Percentiles rank a stretch among this genome's conserved stretches.
Evolutionary conservation across 495 filamentous ascomycete species (phyloP).

Genomic region (Neurospora hispaniola): DNA sequence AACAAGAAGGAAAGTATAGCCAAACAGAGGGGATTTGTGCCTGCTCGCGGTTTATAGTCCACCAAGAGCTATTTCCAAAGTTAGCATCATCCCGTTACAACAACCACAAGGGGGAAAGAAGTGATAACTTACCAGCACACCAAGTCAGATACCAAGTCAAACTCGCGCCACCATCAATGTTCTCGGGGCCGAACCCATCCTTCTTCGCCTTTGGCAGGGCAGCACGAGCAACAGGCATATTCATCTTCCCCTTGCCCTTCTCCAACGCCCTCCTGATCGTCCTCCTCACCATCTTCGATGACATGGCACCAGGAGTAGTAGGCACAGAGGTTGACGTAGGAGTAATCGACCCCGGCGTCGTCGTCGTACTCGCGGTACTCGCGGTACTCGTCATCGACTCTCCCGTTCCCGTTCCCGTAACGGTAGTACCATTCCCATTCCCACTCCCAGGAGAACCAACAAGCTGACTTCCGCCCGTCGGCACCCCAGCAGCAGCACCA

Average conservation of each 20-base stretch:
- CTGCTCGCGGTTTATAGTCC: not conserved
- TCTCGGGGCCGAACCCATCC: not conserved
- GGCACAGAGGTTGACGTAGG: not conserved
- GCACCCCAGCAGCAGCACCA: not conserved
- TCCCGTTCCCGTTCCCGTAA: not conserved
- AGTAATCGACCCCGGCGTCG: not conserved
- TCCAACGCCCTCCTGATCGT: not conserved
- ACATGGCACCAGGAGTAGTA: no score
- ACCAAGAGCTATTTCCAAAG: not conserved
- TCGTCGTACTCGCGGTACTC: not conserved
- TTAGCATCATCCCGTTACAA: not conserved
- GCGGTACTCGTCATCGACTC: not conserved
- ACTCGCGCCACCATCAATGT: slow-evolving; percentile 66
- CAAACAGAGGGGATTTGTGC: no score
- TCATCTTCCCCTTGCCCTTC: slow-evolving; percentile 4
- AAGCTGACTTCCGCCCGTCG: not conserved
- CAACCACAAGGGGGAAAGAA: not conserved
- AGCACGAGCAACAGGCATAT: not conserved
- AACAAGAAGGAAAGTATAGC: not conserved
- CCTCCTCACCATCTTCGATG: not conserved
- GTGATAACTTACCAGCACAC: slow-evolving; percentile 46
- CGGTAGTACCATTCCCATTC: not conserved
- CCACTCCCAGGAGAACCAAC: not conserved
- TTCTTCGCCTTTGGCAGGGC: slow-evolving; percentile 9
- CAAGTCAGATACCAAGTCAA: slow-evolving; percentile 84